phyloP scores from a whole-genome alignment of 2,329 filamentous ascomycete genomes.

The Apiospora arundinis region DNA sequence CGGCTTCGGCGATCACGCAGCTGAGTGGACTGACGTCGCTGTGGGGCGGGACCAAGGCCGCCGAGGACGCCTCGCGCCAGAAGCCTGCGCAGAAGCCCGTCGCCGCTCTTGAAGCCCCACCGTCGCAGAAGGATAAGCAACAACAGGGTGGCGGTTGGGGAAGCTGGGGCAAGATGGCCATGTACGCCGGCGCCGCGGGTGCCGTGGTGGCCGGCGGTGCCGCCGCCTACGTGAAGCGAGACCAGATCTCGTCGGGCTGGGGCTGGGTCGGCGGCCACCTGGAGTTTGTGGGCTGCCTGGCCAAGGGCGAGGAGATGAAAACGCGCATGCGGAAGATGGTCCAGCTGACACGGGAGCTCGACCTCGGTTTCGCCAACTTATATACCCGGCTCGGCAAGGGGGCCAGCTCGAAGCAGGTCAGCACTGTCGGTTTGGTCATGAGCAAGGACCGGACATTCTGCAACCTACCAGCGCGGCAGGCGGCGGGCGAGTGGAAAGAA shows the following conservation, averaged over 20 bases:
- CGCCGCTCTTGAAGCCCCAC: constrained; percentile 44
- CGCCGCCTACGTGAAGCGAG: constrained; percentile 84
- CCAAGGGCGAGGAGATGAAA: constrained; percentile 81
- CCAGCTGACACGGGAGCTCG: constrained; percentile 67
- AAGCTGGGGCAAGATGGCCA: constrained; percentile 82
- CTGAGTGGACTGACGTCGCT: constrained; percentile 72
- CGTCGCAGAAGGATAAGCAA: constrained; percentile 48
- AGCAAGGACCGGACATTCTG: constrained; percentile 86
- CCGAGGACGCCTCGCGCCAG: constrained; percentile 29
- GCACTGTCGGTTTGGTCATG: constrained; percentile 63
- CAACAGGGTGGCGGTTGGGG: constrained; percentile 64
- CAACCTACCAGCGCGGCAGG: constrained; percentile 69
- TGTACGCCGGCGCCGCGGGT: constrained; percentile 84
- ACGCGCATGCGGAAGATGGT: constrained; percentile 73
- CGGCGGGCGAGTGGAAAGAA: constrained; percentile 66
- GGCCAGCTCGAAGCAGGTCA: constrained; percentile 59
- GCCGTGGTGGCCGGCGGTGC: constrained; percentile 82
- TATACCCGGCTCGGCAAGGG: constrained; percentile 83
- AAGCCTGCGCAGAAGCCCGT: constrained; percentile 44
- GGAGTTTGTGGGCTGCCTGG: constrained; percentile 90
- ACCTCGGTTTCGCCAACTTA: constrained; percentile 82
- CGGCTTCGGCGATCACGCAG: constrained; percentile 71
- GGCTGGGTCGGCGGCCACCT: constrained; percentile 89
- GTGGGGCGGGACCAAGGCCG: constrained; percentile 59
- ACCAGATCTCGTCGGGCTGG: constrained; percentile 78